phyloP scores from a whole-genome alignment of 176 grass and related monocot genomes.

The Tillandsia leiboldiana region DNA sequence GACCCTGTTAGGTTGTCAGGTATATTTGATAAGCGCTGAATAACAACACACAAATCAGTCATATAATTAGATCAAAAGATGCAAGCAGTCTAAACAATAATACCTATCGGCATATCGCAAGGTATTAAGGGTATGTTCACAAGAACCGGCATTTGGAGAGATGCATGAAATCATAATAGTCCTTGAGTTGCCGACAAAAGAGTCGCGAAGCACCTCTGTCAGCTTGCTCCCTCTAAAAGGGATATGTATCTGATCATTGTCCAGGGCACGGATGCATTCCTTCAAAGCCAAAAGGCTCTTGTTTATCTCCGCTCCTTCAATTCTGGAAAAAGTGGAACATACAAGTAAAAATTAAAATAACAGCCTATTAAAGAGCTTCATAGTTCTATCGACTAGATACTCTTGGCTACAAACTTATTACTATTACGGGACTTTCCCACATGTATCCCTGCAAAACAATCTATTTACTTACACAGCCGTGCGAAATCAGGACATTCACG shows the following conservation, averaged over 20 bases:
- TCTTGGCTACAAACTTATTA: not conserved
- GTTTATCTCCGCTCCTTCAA: slow-evolving; percentile 98
- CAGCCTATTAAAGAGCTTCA: too few species aligned
- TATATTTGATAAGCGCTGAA: slow-evolving; percentile 14
- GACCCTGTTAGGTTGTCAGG: slow-evolving; percentile 52
- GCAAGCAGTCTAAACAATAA: slow-evolving; percentile 7
- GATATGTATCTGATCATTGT: slow-evolving; percentile 98
- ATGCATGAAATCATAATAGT: slow-evolving; percentile 99
- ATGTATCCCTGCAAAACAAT: too few species aligned
- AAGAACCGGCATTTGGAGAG: slow-evolving; percentile 94
- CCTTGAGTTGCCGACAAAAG: slow-evolving; percentile 93
- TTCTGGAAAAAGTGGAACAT: slow-evolving; percentile 30
- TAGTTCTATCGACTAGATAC: not conserved
- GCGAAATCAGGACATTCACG: too few species aligned
- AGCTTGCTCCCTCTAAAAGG: slow-evolving; percentile 99
- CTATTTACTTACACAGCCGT: too few species aligned
- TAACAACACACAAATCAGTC: not conserved
- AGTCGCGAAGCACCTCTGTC: slow-evolving; percentile 96
- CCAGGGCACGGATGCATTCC: slow-evolving; percentile 96
- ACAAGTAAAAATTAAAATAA: not conserved
- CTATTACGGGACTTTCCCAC: too few species aligned
- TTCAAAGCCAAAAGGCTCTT: slow-evolving; percentile 93
- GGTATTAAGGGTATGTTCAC: slow-evolving; percentile 95
- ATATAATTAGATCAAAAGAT: slow-evolving; percentile 7
- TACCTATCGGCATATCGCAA: slow-evolving; percentile 99